Conservation (phyloP, 164 flowering plant species). For the Magnolia kwangsiensis region DNA sequence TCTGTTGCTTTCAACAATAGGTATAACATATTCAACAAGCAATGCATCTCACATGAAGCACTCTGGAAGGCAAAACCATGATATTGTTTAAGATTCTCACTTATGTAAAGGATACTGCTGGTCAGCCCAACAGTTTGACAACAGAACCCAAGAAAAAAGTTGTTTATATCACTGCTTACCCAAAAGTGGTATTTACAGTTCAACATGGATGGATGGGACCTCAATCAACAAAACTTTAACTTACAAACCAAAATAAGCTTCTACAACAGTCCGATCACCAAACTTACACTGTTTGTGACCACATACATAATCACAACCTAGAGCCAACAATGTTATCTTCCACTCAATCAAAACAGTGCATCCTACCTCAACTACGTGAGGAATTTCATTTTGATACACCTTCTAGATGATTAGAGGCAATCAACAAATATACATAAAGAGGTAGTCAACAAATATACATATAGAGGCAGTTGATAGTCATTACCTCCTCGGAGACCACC, state of each 20-base stretch:
- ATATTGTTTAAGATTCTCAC: background rate
- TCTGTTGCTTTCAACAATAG: background rate
- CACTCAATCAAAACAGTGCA: background rate
- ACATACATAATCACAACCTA: background rate
- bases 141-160: too few species aligned
- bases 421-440: background rate
- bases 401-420: background rate
- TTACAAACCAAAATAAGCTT: background rate
- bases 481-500: slow-evolving; percentile 99
- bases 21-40: background rate
- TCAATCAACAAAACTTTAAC: background rate
- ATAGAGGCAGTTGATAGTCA: background rate
- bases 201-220: background rate
- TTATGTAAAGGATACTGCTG: background rate
- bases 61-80: background rate
- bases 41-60: background rate
- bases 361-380: background rate
- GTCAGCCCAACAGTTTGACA: too few species aligned
- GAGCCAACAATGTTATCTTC: background rate
- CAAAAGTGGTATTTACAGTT: background rate
- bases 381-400: background rate
- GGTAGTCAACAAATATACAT: too few species aligned
- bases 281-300: background rate
- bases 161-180: too few species aligned
- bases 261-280: background rate